Base-by-base conservation (phyloP, 371 early-diverging fungal species). In the Rhizopus microsporus region DNA sequence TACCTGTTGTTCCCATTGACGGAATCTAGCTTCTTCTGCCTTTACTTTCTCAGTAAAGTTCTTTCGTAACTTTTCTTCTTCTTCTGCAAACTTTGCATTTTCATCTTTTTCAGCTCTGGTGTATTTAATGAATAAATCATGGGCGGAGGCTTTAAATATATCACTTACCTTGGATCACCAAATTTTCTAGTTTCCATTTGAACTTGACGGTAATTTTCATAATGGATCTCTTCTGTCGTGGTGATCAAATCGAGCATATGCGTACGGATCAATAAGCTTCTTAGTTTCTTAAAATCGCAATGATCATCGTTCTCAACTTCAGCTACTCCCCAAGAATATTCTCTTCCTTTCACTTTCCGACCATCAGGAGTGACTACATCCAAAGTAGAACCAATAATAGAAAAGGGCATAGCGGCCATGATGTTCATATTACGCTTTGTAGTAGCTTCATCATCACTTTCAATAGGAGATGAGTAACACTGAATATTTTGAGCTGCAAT, bases 1-100 rank as follows among this genome's bases (percentile, higher is more conserved):
- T 78, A 92, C 91, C 80, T 87, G 91, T 68, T 94, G 93, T 73
- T 97, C 98, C 98, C 98, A 98, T 69, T 91, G 88, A 65, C 96
- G 86, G 87, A 98, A 98, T 45, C 97, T 78, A 71, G 86, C 86
- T 81, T 98, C 98, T 75, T 98, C 97, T 60, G 86, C 61, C 54
- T 93, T 86, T 54, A 97, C 97, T 69, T 97, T 94, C 68, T 96
- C 95, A 44, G 97, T 94, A 71, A 98, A 96, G 33, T 89, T 83
- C 71, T 91, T 89, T 59, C 95, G 86, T 59, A 98, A 84, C 12
- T 78, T 78, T 62, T 96, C 98, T 72, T 98, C 98, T 71, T 96
- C 96, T 47, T 95, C 95, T 7, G 67, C 61, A 43, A 93, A 93
- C 72, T 93, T 93, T 60, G 84, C 83, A 74, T 92, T 94, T 59